These are phyloP conservation scores for Sugiyamaella xylanicola DNA, from an alignment of 1,139 yeast genomes.

Conservation along the genomic window DNA sequence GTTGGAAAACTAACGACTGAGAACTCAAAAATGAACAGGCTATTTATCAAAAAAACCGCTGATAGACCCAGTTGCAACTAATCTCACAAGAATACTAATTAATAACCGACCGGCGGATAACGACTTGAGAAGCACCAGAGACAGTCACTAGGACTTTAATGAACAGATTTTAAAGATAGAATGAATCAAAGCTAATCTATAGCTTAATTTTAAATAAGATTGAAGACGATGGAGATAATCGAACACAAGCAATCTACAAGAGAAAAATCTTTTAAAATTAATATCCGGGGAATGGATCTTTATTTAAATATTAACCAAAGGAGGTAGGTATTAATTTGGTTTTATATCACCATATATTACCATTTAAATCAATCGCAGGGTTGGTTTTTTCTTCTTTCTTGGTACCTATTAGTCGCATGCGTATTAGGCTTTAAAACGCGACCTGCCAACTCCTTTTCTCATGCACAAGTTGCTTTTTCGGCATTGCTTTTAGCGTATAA, in stretches of 20 bases:
- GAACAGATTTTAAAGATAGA: conserved; percentile 8
- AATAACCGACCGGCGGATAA: conserved; percentile 17
- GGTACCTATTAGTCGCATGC: conserved; percentile 6
- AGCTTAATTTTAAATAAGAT: conserved; percentile 7
- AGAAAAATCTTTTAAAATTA: neutral
- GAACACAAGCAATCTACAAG: neutral
- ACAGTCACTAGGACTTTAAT: neutral
- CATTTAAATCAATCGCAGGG: neutral
- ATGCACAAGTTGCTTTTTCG: conserved; percentile 5
- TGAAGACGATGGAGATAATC: neutral
- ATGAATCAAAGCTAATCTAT: conserved; percentile 15
- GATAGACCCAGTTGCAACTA: too few relatives aligned
- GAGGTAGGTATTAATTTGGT: neutral
- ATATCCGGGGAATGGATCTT: neutral
- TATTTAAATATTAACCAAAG: conserved; percentile 12
- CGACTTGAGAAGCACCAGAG: neutral
- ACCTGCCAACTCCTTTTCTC: conserved; percentile 18
- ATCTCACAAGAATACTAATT: neutral
- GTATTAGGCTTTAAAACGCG: conserved; percentile 7
- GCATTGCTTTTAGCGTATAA: conserved; percentile 9
- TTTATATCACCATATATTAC: neutral
- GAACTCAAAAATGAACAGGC: too few relatives aligned
- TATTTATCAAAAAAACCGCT: too few relatives aligned
- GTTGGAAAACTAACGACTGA: too few relatives aligned
- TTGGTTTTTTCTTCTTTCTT: conserved; percentile 3